Evolutionary conservation across 345 rosid genomes (phyloP).

Genomic region (Eucalyptus dawsonii): DNA sequence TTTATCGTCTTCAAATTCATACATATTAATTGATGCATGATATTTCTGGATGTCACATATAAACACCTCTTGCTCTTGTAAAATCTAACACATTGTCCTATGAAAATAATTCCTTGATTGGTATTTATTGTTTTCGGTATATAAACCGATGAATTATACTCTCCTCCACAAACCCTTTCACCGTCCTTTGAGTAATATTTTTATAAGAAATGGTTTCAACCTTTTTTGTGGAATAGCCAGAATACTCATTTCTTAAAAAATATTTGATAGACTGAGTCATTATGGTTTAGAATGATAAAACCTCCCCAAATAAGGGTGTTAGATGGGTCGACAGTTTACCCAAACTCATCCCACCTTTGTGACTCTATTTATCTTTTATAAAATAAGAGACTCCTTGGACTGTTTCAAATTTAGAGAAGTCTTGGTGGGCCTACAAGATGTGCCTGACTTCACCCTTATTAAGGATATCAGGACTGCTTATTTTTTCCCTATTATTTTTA

Average conservation of each 20-base stretch:
- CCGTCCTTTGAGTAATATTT: background rate
- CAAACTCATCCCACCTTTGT: fast-evolving
- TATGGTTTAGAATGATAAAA: too few species aligned
- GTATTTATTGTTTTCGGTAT: background rate
- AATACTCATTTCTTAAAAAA: background rate
- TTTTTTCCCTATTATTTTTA: background rate
- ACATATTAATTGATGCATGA: background rate
- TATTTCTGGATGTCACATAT: background rate
- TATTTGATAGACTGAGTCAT: background rate
- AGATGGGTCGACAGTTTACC: background rate
- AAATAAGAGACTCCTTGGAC: background rate
- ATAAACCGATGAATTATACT: background rate
- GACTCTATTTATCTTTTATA: background rate
- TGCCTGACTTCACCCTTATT: too few species aligned
- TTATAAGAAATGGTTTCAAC: background rate
- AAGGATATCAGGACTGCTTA: too few species aligned
- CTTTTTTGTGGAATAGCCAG: background rate
- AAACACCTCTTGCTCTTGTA: background rate
- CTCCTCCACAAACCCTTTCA: background rate
- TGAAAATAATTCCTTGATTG: background rate
- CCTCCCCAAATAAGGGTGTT: background rate
- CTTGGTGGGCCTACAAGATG: background rate
- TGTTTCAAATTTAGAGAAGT: background rate
- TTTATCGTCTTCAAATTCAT: background rate
- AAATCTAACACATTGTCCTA: background rate